Base-by-base conservation (phyloP, 495 filamentous ascomycete species). In the Lepidopterella palustris region DNA sequence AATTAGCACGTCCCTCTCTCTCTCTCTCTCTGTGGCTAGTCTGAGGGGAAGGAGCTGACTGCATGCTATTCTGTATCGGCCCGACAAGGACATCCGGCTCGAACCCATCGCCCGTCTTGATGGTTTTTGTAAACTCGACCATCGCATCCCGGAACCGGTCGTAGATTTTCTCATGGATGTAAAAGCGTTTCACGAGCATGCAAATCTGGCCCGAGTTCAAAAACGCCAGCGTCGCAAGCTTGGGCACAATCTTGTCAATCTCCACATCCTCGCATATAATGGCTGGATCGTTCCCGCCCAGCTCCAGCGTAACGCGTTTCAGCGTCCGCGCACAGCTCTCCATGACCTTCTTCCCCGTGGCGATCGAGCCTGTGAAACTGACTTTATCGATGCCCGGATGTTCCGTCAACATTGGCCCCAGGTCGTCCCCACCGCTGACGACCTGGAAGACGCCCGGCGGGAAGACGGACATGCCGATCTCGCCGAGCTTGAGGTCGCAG, bases 231-330 rank as follows among this genome's bases (percentile, higher is more conserved):
- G 66, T 68, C 1, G 76, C 77, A 5, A 80, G 72, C 57, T 79
- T 68, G 0, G 78, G 77, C 18, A 82, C 77, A 9, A 77, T 73
- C n/a, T 70, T 71, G 6, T 78, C 75, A 13, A 88, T 76, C 52
- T 87, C 82, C 3, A 82, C 83, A 70, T 87, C 84, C 0, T 76
- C 71, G 65, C 78, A 82, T 21, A 88, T 72, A 42, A 87, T 81
- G 47, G 77, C 76, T 0, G 84, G 77, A 68, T 87, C 80, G 65
- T 88, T 87, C 24, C 85, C 85, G 10, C 83, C 84, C 27, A 82
- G 62, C 64, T 86, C 82, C 4, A 84, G 73, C 0, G 79, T 84
- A 0, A 83, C 71, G 9, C 69, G 58, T 60, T 73, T 73, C 27
- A 73, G 59, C 4, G 69, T 71, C 35, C 62, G 57, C 5, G 60